A percentile compares a stretch with the other conserved stretches of the same genome.
These are phyloP conservation scores for Scortechinia acanthostroma DNA, from an alignment of 2,329 filamentous ascomycete species.

Conservation along the genomic window DNA sequence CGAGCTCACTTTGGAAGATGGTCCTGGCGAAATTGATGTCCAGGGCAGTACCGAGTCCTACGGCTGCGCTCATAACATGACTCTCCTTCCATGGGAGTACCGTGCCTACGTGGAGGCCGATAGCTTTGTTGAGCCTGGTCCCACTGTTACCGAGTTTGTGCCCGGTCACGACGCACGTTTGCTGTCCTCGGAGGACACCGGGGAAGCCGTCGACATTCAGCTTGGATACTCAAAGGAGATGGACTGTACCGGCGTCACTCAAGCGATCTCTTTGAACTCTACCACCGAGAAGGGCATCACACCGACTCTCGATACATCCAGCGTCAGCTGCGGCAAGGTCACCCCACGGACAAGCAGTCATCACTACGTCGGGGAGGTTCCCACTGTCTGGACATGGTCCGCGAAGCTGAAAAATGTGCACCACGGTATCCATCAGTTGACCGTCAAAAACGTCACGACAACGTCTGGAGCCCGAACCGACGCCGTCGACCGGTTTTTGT, in stretches of 20 bases:
- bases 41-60: constrained; percentile 33
- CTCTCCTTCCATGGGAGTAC: constrained; percentile 42
- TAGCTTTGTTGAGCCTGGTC: constrained; percentile 37
- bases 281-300: constrained; percentile 34
- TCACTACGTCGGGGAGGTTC: constrained; percentile 39
- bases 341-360: constrained; percentile 15
- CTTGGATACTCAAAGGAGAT: constrained; percentile 52
- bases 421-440: constrained; percentile 52
- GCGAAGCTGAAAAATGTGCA: constrained; percentile 44
- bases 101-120: constrained; percentile 46
- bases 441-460: constrained; percentile 41
- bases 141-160: constrained; percentile 45
- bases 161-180: constrained; percentile 48
- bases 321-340: constrained; percentile 33
- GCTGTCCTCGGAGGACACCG: constrained; percentile 24
- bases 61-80: constrained; percentile 39
- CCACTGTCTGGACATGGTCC: constrained; percentile 42
- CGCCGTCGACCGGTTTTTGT: constrained; percentile 50
- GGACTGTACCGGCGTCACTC: constrained; percentile 46
- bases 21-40: constrained; percentile 33
- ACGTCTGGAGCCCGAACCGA: constrained; percentile 32
- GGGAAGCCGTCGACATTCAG: constrained; percentile 32
- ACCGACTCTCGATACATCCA: constrained; percentile 31
- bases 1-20: constrained; percentile 36
- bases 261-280: constrained; percentile 41